Base-by-base conservation (phyloP, 768 basidiomycete species). In the Lentinus tigrinus region DNA sequence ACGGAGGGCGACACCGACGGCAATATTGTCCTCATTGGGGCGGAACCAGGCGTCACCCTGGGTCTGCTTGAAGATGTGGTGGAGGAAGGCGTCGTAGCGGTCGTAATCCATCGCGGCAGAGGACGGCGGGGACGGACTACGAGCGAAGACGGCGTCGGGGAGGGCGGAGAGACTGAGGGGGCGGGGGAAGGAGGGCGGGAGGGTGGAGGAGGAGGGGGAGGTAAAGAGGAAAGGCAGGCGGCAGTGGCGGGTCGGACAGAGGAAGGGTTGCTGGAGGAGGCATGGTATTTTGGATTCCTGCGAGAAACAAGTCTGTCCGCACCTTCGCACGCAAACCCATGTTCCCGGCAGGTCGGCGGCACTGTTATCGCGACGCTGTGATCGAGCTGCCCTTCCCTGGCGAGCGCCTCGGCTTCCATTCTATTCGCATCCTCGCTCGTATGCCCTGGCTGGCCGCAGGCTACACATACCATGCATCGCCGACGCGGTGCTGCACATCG, bases 41-140 rank as follows among this genome's bases (percentile, higher is more conserved):
- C 81, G 75, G 63, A 81, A 82, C 80, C 80, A 81, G 42, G 80
- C 81, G 68, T 81, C 80, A 58, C 79, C 78, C 69, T 77, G 75
- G 13, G 75, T 77, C 65, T 75, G 75, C 69, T 77, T 74, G 74
- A 75, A 75, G 68, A 77, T 74, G 64, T 75, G 75, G 65, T 77
- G 75, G 53, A 77, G 70, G 60, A 77, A 69, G 47, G 75, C 75
- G 62, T 77, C 75, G 69, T 76, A 76, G 52, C 75, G 70, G 70
- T 77, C 72, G 66, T 74, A 73, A 63, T 74, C 74, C 72, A 74
- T 75, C 36, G 57, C 17, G 51, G 24, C 51, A 3, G 23, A 47
- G 57, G 47, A 54, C 17, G 9, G 36, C 47, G 55, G 48, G 47
- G 46, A 13, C 19, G 44, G 47, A 44, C 19, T 47, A 47, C 54